Evolutionary conservation across 371 early-diverging fungal genomes (phyloP).

Genomic region (Sporodiniella umbellata): DNA sequence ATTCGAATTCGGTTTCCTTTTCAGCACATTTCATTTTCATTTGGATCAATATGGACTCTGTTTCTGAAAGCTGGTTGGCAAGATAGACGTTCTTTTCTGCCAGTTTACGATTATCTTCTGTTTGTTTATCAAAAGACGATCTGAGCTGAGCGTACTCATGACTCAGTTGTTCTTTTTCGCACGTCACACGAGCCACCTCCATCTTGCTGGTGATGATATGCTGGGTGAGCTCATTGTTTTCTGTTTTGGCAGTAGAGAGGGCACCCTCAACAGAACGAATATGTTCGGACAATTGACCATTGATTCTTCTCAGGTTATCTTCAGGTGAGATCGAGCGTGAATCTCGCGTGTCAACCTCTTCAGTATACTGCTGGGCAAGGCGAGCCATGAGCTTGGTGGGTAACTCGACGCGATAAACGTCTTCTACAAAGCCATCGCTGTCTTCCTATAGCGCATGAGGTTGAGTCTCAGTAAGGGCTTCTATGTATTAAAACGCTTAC

Average conservation of each 20-base stretch:
- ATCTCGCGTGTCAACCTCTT: conserved; percentile 36
- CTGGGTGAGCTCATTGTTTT: conserved; percentile 64
- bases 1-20: conserved; percentile 63
- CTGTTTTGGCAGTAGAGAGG: conserved; percentile 60
- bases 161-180: conserved; percentile 57
- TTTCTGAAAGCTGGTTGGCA: conserved; percentile 54
- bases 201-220: conserved; percentile 55
- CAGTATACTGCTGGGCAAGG: conserved; percentile 34
- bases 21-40: conserved; percentile 67
- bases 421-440: conserved; percentile 14
- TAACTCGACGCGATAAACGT: conserved; percentile 45
- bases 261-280: conserved; percentile 58
- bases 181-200: conserved; percentile 52
- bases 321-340: conserved; percentile 33
- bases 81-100: conserved; percentile 39
- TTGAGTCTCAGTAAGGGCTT: no score
- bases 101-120: conserved; percentile 63
- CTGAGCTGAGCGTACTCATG: conserved; percentile 43
- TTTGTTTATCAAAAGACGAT: conserved; percentile 53
- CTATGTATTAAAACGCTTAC: no score
- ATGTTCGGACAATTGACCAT: conserved; percentile 62
- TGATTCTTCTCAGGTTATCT: conserved; percentile 65
- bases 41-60: conserved; percentile 61
- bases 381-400: conserved; percentile 30
- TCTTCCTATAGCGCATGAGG: conserved; percentile 10